phyloP scores from a whole-genome alignment of 2,329 filamentous ascomycete genomes.

The Xylariomycetidae sp. region DNA sequence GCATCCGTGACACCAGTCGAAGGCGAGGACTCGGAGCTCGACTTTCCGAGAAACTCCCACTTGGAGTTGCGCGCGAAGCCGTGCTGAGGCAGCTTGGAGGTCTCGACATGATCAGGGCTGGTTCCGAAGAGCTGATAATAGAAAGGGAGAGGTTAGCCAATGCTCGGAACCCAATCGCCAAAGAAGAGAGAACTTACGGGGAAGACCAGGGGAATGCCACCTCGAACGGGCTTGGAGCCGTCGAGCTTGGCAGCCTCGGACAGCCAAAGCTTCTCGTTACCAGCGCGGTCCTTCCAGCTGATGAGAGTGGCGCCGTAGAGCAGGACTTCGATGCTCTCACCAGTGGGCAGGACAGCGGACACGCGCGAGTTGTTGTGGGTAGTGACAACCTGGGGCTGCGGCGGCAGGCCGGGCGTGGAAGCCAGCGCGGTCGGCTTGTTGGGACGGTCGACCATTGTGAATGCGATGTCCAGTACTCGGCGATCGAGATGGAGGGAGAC shows the following conservation, averaged over 20 bases:
- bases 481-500: too few species aligned
- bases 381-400: conserved; percentile 70
- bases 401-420: conserved; percentile 65
- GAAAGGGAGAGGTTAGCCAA: conserved; percentile 4
- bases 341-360: conserved; percentile 73
- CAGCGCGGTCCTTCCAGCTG: conserved; percentile 81
- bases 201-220: conserved; percentile 89
- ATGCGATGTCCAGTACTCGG: not conserved
- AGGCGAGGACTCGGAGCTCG: conserved; percentile 63
- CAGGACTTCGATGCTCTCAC: conserved; percentile 78
- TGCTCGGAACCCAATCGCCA: too few species aligned
- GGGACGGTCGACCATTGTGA: conserved; percentile 68
- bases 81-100: conserved; percentile 78
- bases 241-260: conserved; percentile 76
- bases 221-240: conserved; percentile 82
- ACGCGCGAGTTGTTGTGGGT: conserved; percentile 66
- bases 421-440: conserved; percentile 77
- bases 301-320: conserved; percentile 90
- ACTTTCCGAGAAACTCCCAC: conserved; percentile 94
- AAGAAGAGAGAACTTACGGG: conserved; percentile 54
- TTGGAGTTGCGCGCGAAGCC: conserved; percentile 84
- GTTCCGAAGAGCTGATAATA: conserved; percentile 72
- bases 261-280: conserved; percentile 79
- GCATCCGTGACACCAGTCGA: conserved; percentile 47
- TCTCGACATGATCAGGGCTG: conserved; percentile 69